A percentile compares a stretch with the other conserved stretches of the same genome.
These are phyloP conservation scores for Cetraspora pellucida DNA, from an alignment of 192 early-diverging fungal species.

Conservation along the genomic window DNA sequence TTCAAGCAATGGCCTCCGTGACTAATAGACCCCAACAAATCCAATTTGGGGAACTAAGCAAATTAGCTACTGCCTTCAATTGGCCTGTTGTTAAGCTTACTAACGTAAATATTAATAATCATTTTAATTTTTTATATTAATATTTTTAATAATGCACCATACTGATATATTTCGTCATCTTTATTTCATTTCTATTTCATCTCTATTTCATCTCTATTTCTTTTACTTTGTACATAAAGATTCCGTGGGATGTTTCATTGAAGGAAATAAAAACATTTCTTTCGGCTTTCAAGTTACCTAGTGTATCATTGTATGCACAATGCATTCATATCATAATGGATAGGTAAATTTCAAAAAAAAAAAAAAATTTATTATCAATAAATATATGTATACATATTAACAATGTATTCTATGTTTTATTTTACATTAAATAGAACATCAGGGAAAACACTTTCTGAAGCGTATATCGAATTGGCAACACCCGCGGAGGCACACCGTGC, in stretches of 20 bases:
- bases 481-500: slow-evolving; percentile 55
- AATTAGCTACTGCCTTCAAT: slow-evolving; percentile 13
- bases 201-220: background rate
- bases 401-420: background rate
- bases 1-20: background rate
- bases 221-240: slow-evolving; percentile 32
- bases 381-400: background rate
- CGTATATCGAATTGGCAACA: slow-evolving; percentile 65
- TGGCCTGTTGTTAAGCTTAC: slow-evolving; percentile 29
- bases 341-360: background rate
- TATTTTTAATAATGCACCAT: background rate
- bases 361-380: background rate
- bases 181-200: no score
- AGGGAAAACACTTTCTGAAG: slow-evolving; percentile 73
- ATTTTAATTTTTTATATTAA: background rate
- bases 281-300: slow-evolving; percentile 44
- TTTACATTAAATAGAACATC: slow-evolving; percentile 50
- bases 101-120: slow-evolving; percentile 13
- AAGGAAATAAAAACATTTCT: slow-evolving; percentile 55
- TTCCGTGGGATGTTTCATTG: slow-evolving; percentile 65
- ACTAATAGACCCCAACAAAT: background rate
- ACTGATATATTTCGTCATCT: no score
- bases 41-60: slow-evolving; percentile 24
- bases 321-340: slow-evolving; percentile 56
- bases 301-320: slow-evolving; percentile 47